phyloP scores from a whole-genome alignment of 768 basidiomycete genomes.

The Pleurotus sapidus region DNA sequence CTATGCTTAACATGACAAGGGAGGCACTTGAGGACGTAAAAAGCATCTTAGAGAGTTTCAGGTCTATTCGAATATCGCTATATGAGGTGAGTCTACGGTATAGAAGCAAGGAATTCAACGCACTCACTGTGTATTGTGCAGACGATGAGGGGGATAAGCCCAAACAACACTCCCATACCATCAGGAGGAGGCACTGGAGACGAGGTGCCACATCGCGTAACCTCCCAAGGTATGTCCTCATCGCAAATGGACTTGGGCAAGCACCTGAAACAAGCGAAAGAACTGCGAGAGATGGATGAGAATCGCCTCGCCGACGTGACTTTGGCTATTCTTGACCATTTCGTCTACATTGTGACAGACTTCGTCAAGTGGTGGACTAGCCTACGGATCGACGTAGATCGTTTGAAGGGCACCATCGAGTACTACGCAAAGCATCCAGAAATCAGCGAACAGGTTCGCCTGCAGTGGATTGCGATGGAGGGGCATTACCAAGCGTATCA shows the following conservation, averaged over 20 bases:
- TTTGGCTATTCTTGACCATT: neutral
- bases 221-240: too few species aligned
- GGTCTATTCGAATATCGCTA: neutral
- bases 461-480: neutral
- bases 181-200: too few species aligned
- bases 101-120: too few species aligned
- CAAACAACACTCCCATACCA: too few species aligned
- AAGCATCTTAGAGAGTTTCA: neutral
- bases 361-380: conserved; percentile 5
- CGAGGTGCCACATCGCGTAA: too few species aligned
- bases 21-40: neutral
- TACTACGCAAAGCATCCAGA: neutral
- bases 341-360: neutral
- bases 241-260: too few species aligned
- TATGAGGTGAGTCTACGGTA: too few species aligned
- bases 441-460: neutral
- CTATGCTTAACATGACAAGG: neutral
- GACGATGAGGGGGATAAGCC: too few species aligned
- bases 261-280: too few species aligned
- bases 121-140: too few species aligned
- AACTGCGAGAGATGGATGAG: neutral
- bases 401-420: neutral
- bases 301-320: neutral
- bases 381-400: neutral
- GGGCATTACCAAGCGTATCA: neutral